A percentile compares a stretch with the other conserved stretches of the same genome.
Evolutionary conservation across 1,284 basidiomycete genomes (phyloP).

Genomic region (Phylloboletellus chloephorus): DNA sequence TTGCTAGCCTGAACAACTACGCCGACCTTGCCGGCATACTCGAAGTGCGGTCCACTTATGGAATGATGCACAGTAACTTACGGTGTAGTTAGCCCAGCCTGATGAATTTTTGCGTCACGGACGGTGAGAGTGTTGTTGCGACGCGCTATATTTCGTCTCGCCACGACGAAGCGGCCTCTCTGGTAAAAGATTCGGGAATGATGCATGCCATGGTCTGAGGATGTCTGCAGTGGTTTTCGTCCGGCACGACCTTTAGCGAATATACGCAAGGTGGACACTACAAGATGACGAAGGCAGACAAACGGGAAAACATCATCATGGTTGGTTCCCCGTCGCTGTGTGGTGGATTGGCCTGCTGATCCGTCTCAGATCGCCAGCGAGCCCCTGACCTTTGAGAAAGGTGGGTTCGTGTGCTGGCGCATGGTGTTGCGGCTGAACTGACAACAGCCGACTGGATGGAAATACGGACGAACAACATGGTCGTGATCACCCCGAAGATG

Average conservation of each 20-base stretch:
- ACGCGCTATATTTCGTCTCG: constrained; percentile 93
- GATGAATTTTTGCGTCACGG: constrained; percentile 95
- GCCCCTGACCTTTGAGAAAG: constrained; percentile 91
- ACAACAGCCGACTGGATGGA: constrained; percentile 88
- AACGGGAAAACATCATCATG: constrained; percentile 93
- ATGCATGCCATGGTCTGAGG: constrained; percentile 2
- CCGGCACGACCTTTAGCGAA: constrained; percentile 91
- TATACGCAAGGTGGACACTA: constrained; percentile 86
- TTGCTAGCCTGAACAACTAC: constrained; percentile 71
- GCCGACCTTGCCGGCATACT: constrained; percentile 69
- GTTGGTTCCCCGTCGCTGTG: constrained; percentile 30
- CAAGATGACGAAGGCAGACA: constrained; percentile 94
- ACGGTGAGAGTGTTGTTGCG: constrained; percentile 89
- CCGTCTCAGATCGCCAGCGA: constrained; percentile 72
- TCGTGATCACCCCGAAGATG: constrained; percentile 88
- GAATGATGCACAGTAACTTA: constrained; percentile 8
- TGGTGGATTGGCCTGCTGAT: constrained; percentile 10
- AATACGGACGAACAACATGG: constrained; percentile 91
- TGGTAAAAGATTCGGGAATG: constrained; percentile 42
- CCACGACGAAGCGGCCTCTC: constrained; percentile 87
- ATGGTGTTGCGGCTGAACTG: constrained; percentile 1
- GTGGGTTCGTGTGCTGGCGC: constrained; percentile 37
- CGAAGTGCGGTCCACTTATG: constrained; percentile 44
- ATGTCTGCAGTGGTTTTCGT: constrained; percentile 79
- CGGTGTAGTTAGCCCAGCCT: constrained; percentile 63